Conservation (phyloP, 169 alveolate species). For the Babesia bovis region DNA sequence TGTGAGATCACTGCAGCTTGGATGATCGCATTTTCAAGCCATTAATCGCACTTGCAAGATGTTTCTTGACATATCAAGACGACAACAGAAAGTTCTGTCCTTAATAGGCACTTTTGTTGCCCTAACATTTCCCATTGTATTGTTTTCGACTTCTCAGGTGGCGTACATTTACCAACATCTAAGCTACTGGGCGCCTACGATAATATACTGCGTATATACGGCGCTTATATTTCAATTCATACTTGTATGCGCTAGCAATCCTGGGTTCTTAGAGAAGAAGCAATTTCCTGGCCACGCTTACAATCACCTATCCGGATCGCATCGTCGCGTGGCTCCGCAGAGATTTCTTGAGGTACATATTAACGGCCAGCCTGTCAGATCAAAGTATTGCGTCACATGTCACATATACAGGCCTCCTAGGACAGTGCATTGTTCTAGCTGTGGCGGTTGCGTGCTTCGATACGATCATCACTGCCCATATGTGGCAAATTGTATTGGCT, state of each 20-base stretch:
- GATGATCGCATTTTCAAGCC: neutral
- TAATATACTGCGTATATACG: constrained; percentile 7
- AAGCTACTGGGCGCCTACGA: constrained; percentile 9
- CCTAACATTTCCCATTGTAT: constrained; percentile 31
- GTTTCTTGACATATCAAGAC: neutral
- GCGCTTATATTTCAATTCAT: constrained; percentile 27
- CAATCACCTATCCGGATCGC: constrained; percentile 64
- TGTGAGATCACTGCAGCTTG: neutral
- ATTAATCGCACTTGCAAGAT: constrained; percentile 17
- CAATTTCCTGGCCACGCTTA: constrained; percentile 42
- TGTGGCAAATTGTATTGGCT: constrained; percentile 88
- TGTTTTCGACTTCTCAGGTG: constrained; percentile 35
- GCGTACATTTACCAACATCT: neutral
- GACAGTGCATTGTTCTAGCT: constrained; percentile 88
- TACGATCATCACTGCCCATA: constrained; percentile 93
- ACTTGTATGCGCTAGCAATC: constrained; percentile 25
- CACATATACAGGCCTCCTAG: constrained; percentile 87
- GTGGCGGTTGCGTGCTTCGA: constrained; percentile 88
- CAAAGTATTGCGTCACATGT: constrained; percentile 84
- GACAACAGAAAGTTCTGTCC: constrained; percentile 14
- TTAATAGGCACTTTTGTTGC: constrained; percentile 19
- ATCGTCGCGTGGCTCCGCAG: constrained; percentile 71
- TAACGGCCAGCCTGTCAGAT: constrained; percentile 71
- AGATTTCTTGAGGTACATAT: constrained; percentile 69
- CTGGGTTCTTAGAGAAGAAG: constrained; percentile 48